Base-by-base conservation (phyloP, 805 yeast genomes). In the Yarrowia yakushimensis region DNA sequence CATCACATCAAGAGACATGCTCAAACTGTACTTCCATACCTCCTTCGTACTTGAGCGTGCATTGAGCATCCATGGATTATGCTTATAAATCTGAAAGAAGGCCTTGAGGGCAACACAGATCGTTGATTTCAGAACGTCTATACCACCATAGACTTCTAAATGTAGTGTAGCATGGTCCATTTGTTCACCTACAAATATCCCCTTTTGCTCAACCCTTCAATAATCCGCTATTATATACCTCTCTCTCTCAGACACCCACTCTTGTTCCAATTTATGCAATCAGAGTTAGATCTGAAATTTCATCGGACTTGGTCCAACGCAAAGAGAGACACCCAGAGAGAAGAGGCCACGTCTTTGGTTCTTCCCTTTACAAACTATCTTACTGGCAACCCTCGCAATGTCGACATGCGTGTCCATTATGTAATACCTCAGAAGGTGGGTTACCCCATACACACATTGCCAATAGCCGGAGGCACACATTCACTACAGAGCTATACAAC, bases 21-120 rank as follows among this genome's bases (percentile, higher is more conserved):
- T 25, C n/a, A 43, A 27, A 25, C 30, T 43, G 18, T n/a, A 17
- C 22, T 11, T 11, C 23, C 4, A 45, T 33, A 36, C 52, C 52
- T 45, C n/a, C n/a, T n/a, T n/a, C n/a, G n/a, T 45, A 20, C 52
- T 20, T 43, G 48, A 23, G 36, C n/a, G 50, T 43, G 52, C 52
- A 28, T 45, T 45, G 48, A 43, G 48, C 33, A n/a, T 17, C 18
- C 11, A 8, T 13, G 2, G 22, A 28, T 30, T 45, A 45, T 28
- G 36, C 50, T 45, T 45, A 45, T 17, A 41, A n/a, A 23, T 7
- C n/a, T 18, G 3, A 34, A 34, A 3, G n/a, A 17, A 12, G 1
- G 8, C 5, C 17, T 31, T 31, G 34, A 31, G 34, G n/a, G 34
- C 17, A 13, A 13, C 13, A 13, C 34, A 13, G 15, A 4, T 8